Evolutionary conservation across 495 filamentous ascomycete species (phyloP).

Genomic region (Pyrenula aspistea): DNA sequence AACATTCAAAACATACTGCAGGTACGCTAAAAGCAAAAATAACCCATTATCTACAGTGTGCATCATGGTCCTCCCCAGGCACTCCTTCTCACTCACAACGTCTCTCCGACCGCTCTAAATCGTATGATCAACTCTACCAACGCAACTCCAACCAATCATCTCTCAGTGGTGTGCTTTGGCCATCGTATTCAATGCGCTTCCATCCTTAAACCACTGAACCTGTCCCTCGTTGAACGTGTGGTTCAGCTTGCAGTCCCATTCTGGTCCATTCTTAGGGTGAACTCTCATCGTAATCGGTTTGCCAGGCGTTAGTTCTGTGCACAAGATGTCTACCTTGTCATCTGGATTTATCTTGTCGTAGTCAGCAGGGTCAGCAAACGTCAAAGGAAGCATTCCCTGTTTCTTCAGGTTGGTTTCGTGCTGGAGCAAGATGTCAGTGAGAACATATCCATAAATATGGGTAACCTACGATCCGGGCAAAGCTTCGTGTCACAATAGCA

Average conservation of each 20-base stretch:
- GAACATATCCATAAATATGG: conserved; percentile 1
- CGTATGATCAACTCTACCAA: neutral
- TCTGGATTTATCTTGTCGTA: conserved; percentile 94
- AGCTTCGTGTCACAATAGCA: conserved; percentile 90
- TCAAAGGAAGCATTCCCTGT: conserved; percentile 98
- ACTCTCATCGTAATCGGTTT: conserved; percentile 88
- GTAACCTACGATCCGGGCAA: conserved; percentile 74
- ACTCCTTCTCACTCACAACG: no score
- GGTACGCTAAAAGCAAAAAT: neutral
- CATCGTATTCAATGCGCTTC: conserved; percentile 96
- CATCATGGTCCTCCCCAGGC: neutral
- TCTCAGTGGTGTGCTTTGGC: conserved; percentile 30
- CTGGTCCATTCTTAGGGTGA: conserved; percentile 70
- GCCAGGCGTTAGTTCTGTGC: conserved; percentile 85
- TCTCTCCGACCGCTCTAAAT: no score
- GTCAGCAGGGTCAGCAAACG: conserved; percentile 86
- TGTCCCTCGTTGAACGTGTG: conserved; percentile 98
- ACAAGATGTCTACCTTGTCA: conserved; percentile 81
- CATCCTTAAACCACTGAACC: conserved; percentile 97
- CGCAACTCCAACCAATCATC: neutral
- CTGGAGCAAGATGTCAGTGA: conserved; percentile 12
- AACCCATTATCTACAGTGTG: neutral
- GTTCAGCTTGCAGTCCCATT: conserved; percentile 70
- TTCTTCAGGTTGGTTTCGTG: conserved; percentile 99
- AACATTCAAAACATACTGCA: neutral